Base-by-base conservation (phyloP, 2,329 filamentous ascomycete genomes). In the Fusarium sp. region DNA sequence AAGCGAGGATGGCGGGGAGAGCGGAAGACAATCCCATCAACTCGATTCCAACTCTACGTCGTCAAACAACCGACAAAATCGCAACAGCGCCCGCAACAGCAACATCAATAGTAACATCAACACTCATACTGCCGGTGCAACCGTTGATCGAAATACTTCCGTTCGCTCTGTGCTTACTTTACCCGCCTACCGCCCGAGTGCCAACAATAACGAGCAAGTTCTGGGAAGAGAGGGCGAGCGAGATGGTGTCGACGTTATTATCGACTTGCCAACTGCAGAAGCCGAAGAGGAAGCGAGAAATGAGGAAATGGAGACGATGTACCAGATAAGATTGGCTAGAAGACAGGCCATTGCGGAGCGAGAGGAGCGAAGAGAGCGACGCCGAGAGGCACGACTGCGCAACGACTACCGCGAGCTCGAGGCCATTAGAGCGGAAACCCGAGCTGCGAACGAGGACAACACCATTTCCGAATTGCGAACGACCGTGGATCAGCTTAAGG, bases 131-230 rank as follows among this genome's bases (percentile, higher is more conserved):
- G 58, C 78, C 38, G 74, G 71, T 11, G 79, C 79, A 63, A 81
- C 78, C 2, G 89, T 97, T 15, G 92, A 95, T 77, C 89, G 95
- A 32, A 92, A 95, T 75, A 94, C 93, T 2, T 97, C 93, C 11
- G 86, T 98, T 47, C 91, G 95, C 59, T 97, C 94, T n/a, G 90
- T 98, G 59, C 96, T 98, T 87, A 98, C 96, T 0, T 83, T 99
- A 5, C 96, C 96, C 0, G 88, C 92, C 0, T 99, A 99, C 79
- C 91, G 92, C 5, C 87, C 86, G 18, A 89, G 89, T 29, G 89
- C 94, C 1, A 86, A 89, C 52, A 90, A 92, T 22, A 90, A 89
- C 47, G 96, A 99, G 79, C 90, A 91, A 72, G 90, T 98, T 3
- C 85, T 98, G 50, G 96, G 90, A 10, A 88, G 95, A 8, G 96